These are phyloP conservation scores for Neckera pumila DNA, from an alignment of 225 moss, liverwort and hornwort genomes.

Conservation along the genomic window DNA sequence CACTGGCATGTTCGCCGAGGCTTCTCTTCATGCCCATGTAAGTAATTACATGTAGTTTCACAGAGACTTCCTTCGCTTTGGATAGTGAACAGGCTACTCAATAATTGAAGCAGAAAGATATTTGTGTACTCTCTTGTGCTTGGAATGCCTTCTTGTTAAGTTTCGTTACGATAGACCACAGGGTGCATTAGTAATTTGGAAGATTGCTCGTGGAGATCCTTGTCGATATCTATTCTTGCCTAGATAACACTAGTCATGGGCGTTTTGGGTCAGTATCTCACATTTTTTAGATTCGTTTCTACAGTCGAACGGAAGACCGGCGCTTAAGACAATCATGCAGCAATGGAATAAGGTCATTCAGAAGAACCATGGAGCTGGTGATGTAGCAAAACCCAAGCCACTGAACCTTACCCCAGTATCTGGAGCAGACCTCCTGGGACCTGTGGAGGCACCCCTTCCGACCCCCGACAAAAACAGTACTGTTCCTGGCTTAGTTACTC, in stretches of 20 bases:
- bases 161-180: not conserved
- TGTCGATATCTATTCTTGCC: not conserved
- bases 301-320: constrained; percentile 82
- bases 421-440: constrained; percentile 72
- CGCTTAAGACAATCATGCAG: constrained; percentile 55
- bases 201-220: not conserved
- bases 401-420: constrained; percentile 66
- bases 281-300: not conserved
- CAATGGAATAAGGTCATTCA: constrained; percentile 85
- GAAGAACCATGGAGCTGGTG: constrained; percentile 51
- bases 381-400: constrained; percentile 49
- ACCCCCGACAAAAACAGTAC: constrained; percentile 68
- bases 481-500: constrained; percentile 35
- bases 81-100: not conserved
- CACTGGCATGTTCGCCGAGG: constrained; percentile 87
- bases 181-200: not conserved
- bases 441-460: constrained; percentile 34
- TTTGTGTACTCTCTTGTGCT: not conserved
- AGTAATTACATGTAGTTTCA: constrained; percentile 3
- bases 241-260: not conserved
- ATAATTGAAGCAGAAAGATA: not conserved
- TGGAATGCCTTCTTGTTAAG: not conserved
- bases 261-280: not conserved
- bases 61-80: not conserved
- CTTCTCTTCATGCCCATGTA: constrained; percentile 95